phyloP scores from a whole-genome alignment of 805 yeast genomes.

The Candida orba region DNA sequence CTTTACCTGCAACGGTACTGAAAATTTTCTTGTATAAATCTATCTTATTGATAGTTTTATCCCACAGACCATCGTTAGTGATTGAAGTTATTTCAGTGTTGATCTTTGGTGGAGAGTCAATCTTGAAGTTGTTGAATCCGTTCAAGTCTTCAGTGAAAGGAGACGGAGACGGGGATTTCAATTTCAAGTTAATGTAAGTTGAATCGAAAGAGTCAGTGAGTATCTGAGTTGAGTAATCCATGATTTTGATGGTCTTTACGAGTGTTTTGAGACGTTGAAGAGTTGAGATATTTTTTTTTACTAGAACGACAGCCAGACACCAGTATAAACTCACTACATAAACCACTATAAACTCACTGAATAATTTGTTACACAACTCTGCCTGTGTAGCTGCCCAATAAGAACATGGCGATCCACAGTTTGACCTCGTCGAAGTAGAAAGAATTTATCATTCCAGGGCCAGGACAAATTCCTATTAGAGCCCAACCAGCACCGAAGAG shows the following conservation, averaged over 20 bases:
- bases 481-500: constrained; percentile 52
- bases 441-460: constrained; percentile 36
- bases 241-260: not conserved
- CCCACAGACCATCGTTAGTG: not conserved
- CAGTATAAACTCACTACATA: too few relatives aligned
- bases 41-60: constrained; percentile 7
- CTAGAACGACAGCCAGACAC: not conserved
- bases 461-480: constrained; percentile 44
- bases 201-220: constrained; percentile 15
- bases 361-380: not conserved
- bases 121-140: not conserved
- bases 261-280: not conserved
- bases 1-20: constrained; percentile 59
- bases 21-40: constrained; percentile 48
- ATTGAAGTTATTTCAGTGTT: too few relatives aligned
- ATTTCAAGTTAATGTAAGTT: constrained; percentile 14
- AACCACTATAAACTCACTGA: too few relatives aligned
- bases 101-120: not conserved
- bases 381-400: not conserved
- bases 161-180: constrained; percentile 20
- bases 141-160: constrained; percentile 7
- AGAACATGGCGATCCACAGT: not conserved
- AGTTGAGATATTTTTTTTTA: not conserved
- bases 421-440: constrained; percentile 6
- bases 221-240: constrained; percentile 17